Base-by-base conservation (phyloP, 345 rosid genomes). In the Pistacia atlantica region DNA sequence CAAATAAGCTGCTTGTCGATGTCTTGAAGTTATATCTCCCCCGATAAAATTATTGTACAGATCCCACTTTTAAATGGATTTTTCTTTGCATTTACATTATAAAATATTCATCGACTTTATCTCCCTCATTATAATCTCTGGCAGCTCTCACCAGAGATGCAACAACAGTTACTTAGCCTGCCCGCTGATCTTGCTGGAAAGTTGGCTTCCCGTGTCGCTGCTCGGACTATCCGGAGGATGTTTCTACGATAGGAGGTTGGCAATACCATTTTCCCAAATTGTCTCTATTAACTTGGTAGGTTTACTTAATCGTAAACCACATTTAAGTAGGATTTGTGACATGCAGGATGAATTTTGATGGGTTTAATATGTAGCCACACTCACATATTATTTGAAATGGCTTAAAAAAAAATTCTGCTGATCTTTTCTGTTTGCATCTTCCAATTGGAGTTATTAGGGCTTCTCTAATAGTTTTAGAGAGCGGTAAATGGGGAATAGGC, bases 61-160 rank as follows among this genome's bases (percentile, higher is more conserved):
- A 2, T 6, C 42, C 7, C 42, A 38, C 7, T 6, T 38, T 10
- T 9, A 13, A 2, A 10, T 5, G 62, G 62, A 58, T 2, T 61
- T 61, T 61, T 61, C 38, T 61, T 28, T 25, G 37, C 37, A 25
- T 61, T 61, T 11, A 20, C 37, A 12, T 22, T 11, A 61, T 59
- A 42, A 57, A 31, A 49, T 6, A 68, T 6, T 54, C 18, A 16
- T 20, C 35, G 31, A n/a, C 6, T 54, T 4, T 11, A 17, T 22
- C 31, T 51, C 54, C 33, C 64, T 51, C 63, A 12, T 46, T 48
- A 48, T 49, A 31, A 31, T 31, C 8, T 8, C 57, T 49, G 65
- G 80, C 88, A 95, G 99, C 94, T 95, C 82, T 93, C 91, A 5
- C 93, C 86, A 58, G 98, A 93, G 82, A 54, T 85, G 77, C 95